Percentiles rank a stretch among this genome's conserved stretches.
Evolutionary conservation across 2,329 filamentous ascomycete species (phyloP).

Genomic region (Cladosporium sp.): DNA sequence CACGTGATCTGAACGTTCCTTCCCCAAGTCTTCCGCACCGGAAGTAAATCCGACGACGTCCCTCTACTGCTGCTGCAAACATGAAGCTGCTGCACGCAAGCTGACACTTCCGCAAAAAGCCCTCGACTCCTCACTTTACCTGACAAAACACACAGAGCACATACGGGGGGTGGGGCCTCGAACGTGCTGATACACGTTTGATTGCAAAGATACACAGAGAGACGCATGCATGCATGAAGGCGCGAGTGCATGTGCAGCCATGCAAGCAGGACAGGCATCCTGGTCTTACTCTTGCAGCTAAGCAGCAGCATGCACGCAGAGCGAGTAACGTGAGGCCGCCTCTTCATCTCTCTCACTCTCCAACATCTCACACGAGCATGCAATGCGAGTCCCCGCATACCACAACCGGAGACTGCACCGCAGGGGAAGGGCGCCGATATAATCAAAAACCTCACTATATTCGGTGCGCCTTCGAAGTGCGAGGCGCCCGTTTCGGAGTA

Average conservation of each 20-base stretch:
- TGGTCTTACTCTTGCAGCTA: not conserved
- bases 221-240: no score
- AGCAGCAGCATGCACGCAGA: not conserved
- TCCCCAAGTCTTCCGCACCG: not conserved
- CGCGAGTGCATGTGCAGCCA: no score
- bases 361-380: no score
- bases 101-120: not conserved
- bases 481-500: no score
- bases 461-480: no score
- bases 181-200: not conserved
- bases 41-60: not conserved
- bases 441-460: no score
- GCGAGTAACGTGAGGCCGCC: no score
- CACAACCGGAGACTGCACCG: no score
- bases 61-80: not conserved
- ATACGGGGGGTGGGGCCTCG: not conserved
- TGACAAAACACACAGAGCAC: no score
- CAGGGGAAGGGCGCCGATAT: no score
- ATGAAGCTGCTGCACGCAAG: not conserved
- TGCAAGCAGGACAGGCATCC: not conserved
- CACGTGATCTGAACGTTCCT: not conserved
- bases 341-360: no score
- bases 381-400: no score
- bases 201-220: not conserved
- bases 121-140: not conserved